Percentiles rank a stretch among this genome's conserved stretches.
Conservation (phyloP, 352 stramenopile species). For the Globisporangium barbulae region DNA sequence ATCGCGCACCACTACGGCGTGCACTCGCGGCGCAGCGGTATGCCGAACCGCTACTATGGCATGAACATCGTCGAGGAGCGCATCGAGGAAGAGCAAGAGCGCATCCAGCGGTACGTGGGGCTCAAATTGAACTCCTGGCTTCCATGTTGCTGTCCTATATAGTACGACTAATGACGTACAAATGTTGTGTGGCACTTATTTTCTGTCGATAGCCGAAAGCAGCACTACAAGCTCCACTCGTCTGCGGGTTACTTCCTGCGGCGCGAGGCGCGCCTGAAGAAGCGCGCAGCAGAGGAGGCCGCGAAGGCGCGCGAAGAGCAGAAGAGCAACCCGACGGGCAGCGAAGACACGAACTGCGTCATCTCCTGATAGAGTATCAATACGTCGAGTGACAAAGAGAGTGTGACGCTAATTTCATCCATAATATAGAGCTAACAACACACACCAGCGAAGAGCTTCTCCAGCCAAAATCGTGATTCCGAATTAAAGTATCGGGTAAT, state of each 20-base stretch:
- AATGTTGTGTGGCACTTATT: background rate
- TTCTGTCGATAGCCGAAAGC: slow-evolving; percentile 32
- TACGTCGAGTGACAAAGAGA: too few relatives aligned
- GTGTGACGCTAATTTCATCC: too few relatives aligned
- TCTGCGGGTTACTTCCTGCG: slow-evolving; percentile 73
- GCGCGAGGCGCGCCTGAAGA: slow-evolving; percentile 56
- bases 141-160: background rate
- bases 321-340: slow-evolving; percentile 24
- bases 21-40: slow-evolving; percentile 35
- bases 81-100: slow-evolving; percentile 59
- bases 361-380: slow-evolving; percentile 21
- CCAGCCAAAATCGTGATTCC: background rate
- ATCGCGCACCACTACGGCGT: slow-evolving; percentile 80
- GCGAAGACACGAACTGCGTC: slow-evolving; percentile 24
- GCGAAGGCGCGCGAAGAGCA: slow-evolving; percentile 34
- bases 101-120: slow-evolving; percentile 41
- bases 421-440: background rate
- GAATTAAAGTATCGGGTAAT: too few relatives aligned
- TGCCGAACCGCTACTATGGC: slow-evolving; percentile 60
- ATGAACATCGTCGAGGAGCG: slow-evolving; percentile 75
- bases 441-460: too few relatives aligned
- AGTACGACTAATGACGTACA: background rate
- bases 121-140: too few relatives aligned
- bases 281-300: slow-evolving; percentile 40
- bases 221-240: slow-evolving; percentile 71